Evolutionary conservation across 2,329 filamentous ascomycete species (phyloP).

Genomic region (Fusarium begoniae): DNA sequence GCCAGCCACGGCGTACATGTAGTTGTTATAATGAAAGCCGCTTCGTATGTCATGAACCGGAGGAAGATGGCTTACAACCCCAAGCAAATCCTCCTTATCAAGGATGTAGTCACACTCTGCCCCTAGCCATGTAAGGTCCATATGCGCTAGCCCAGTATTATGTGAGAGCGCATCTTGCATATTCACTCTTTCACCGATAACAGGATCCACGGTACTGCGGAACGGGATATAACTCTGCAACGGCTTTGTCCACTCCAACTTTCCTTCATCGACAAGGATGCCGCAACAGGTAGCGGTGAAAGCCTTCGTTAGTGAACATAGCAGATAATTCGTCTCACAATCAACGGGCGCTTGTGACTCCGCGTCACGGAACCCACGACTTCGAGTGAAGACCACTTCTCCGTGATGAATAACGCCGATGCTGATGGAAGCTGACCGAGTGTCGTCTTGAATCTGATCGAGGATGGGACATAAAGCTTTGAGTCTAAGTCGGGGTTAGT

Average conservation of each 20-base stretch:
- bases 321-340: fast-evolving
- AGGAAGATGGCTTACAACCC: neutral
- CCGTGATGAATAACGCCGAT: neutral
- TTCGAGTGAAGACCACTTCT: neutral
- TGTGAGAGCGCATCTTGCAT: neutral
- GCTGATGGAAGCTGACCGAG: neutral
- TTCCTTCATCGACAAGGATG: neutral
- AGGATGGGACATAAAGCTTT: neutral
- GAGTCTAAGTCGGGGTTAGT: neutral
- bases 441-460: neutral
- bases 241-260: neutral
- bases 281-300: neutral
- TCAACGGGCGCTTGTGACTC: neutral
- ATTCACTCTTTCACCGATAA: neutral
- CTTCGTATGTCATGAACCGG: neutral
- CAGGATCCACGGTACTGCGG: neutral
- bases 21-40: neutral
- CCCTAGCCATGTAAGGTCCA: neutral
- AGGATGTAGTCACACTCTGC: neutral
- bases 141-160: neutral
- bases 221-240: neutral
- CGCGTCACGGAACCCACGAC: fast-evolving
- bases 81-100: neutral
- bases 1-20: neutral
- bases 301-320: neutral